These are phyloP conservation scores for Saprolegnia diclina DNA, from an alignment of 352 stramenopile genomes.

Conservation along the genomic window DNA sequence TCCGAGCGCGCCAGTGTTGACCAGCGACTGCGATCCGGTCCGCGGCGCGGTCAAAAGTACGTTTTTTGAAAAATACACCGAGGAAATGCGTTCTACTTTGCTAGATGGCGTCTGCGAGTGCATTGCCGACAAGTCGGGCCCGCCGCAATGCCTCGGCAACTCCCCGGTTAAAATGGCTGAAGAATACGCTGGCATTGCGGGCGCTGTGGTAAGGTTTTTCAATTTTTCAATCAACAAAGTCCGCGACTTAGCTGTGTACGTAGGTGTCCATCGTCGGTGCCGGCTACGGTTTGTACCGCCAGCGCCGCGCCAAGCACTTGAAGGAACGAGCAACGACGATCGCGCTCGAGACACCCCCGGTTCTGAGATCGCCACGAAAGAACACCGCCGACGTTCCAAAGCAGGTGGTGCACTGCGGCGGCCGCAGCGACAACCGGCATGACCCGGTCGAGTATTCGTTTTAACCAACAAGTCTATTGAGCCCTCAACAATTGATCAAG, in stretches of 20 bases:
- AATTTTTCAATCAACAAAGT: no score
- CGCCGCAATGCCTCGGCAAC: constrained; percentile 21
- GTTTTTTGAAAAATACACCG: neutral
- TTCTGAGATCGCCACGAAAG: neutral
- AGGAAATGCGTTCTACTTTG: neutral
- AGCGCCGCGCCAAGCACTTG: neutral
- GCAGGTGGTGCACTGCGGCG: neutral
- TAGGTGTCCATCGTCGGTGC: constrained; percentile 13
- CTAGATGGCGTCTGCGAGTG: constrained; percentile 22
- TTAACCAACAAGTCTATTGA: neutral
- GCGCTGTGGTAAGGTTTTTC: neutral
- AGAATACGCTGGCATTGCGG: constrained; percentile 1
- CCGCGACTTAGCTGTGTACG: neutral
- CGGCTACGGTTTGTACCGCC: constrained; percentile 1
- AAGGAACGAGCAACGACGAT: constrained; percentile 4
- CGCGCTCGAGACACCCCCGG: neutral
- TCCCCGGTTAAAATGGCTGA: neutral
- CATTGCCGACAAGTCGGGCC: constrained; percentile 15
- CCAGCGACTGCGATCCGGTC: constrained; percentile 20
- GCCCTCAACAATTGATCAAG: no score
- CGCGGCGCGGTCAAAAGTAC: constrained; percentile 20
- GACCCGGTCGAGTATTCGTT: neutral
- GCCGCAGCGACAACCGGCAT: neutral
- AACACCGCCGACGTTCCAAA: neutral
- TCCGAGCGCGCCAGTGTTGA: neutral